Evolutionary conservation across 768 basidiomycete genomes (phyloP), one percentile per base, ranked within the genome.

Genomic region (Tulasnella sp.): DNA sequence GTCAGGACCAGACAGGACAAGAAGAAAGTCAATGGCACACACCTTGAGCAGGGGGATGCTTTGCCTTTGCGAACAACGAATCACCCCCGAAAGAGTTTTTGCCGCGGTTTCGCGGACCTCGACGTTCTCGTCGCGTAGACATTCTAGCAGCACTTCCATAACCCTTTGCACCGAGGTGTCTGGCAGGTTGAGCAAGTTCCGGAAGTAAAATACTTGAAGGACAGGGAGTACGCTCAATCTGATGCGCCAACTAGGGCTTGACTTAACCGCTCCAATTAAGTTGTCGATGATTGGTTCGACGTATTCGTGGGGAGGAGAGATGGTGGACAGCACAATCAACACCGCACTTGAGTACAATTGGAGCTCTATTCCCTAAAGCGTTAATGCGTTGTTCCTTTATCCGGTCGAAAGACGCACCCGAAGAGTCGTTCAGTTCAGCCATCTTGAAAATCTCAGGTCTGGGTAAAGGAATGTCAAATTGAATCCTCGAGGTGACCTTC

Each of bases 61-160:
- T 81, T 94, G 91, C 79, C 95, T 89, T 83, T 96, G 94, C n/a
- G 95, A 96, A 83, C 94, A 96, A 81, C 96, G 88, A 77, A 98
- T 89, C 81, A 98, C 91, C 12, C 94, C 93, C 39, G 95, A 94
- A 71, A 98, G 86, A 58, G 92, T 92, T 86, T 92, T 92, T 6
- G 94, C 94, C 34, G 94, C 94, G 90, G 94, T 96, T 84, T 95
- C 94, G 81, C 96, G 90, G 56, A 98, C 96, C 86, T 98, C 96
- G 68, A 96, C 92, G 83, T 96, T 97, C 84, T 95, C 94, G 84
- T 98, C 96, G 14, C 90, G 88, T 76, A 98, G 86, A 84, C 96
- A 97, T 77, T 92, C 92, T 21, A 95, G 88, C 76, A 97, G 87
- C 40, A 94, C 91, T 80, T 95, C 94, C 91, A 96, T 92, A 80